Evolutionary conservation across 768 basidiomycete species (phyloP).

Genomic region (Cubamyces lactineus): DNA sequence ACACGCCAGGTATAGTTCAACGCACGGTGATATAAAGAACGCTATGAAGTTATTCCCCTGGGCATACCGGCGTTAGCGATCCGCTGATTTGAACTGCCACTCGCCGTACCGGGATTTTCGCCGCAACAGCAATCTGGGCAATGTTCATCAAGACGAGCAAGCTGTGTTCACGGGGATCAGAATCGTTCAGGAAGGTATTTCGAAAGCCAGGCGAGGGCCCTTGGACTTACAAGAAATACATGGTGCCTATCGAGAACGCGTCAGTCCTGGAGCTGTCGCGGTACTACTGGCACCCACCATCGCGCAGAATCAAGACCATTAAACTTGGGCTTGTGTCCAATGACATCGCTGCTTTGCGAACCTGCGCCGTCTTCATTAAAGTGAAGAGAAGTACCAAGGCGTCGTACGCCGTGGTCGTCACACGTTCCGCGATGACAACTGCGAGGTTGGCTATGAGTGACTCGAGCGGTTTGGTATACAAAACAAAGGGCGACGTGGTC

Average conservation of each 20-base stretch:
- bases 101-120: slow-evolving; percentile 13
- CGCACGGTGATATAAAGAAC: slow-evolving; percentile 26
- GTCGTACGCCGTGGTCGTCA: slow-evolving; percentile 18
- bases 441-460: no score
- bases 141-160: slow-evolving; percentile 23
- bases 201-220: not conserved
- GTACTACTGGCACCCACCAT: slow-evolving; percentile 14
- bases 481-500: no score
- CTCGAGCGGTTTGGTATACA: no score
- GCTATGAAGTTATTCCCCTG: slow-evolving; percentile 26
- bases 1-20: not conserved
- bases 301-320: slow-evolving; percentile 17
- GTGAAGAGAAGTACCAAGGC: slow-evolving; percentile 23
- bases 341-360: not conserved
- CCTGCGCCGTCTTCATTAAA: slow-evolving; percentile 9
- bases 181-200: not conserved
- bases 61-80: not conserved
- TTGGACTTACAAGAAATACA: slow-evolving; percentile 11
- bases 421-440: slow-evolving; percentile 24
- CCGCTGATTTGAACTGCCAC: not conserved
- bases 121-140: slow-evolving; percentile 23
- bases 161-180: not conserved
- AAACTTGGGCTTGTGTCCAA: slow-evolving; percentile 9
- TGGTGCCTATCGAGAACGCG: not conserved
- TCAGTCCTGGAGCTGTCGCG: not conserved